Evolutionary conservation across 2,329 filamentous ascomycete species (phyloP).

Genomic region (Colletotrichum noveboracense): DNA sequence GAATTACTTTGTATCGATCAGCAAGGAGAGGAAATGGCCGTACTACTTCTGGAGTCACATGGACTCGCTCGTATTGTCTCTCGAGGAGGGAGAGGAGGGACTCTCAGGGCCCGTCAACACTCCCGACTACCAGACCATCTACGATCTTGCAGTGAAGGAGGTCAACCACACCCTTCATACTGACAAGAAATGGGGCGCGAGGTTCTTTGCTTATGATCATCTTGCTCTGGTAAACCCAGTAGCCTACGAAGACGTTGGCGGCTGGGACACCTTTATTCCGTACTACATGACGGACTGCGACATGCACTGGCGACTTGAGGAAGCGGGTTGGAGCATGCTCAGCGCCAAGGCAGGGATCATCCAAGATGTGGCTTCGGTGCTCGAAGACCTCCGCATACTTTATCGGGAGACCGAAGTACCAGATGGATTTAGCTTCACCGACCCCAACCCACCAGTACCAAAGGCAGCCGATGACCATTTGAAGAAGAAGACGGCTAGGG

Average conservation of each 20-base stretch:
- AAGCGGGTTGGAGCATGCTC: slow-evolving; percentile 46
- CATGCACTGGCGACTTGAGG: slow-evolving; percentile 52
- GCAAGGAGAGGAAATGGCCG: slow-evolving; percentile 47
- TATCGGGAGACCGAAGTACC: slow-evolving; percentile 46
- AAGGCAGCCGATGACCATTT: not conserved
- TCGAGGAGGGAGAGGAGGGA: slow-evolving; percentile 37
- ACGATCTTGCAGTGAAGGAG: slow-evolving; percentile 42
- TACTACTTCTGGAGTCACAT: slow-evolving; percentile 63
- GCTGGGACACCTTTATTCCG: slow-evolving; percentile 63
- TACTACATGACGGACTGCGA: slow-evolving; percentile 65
- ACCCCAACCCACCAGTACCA: slow-evolving; percentile 37
- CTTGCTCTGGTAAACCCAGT: slow-evolving; percentile 60
- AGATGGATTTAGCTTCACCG: slow-evolving; percentile 32
- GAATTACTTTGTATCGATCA: slow-evolving; percentile 55
- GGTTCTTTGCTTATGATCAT: slow-evolving; percentile 64
- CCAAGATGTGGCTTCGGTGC: slow-evolving; percentile 47
- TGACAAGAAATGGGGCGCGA: slow-evolving; percentile 51
- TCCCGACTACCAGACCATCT: slow-evolving; percentile 44
- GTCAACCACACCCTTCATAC: slow-evolving; percentile 34
- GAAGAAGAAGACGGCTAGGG: not conserved
- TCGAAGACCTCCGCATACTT: slow-evolving; percentile 51
- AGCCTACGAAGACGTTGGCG: slow-evolving; percentile 54
- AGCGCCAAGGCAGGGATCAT: slow-evolving; percentile 46
- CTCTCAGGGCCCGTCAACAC: slow-evolving; percentile 32
- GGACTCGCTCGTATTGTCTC: slow-evolving; percentile 52